Evolutionary conservation across 2,329 filamentous ascomycete species (phyloP), one percentile per base, ranked within the genome.

Genomic region (Bipolaris gigantea): DNA sequence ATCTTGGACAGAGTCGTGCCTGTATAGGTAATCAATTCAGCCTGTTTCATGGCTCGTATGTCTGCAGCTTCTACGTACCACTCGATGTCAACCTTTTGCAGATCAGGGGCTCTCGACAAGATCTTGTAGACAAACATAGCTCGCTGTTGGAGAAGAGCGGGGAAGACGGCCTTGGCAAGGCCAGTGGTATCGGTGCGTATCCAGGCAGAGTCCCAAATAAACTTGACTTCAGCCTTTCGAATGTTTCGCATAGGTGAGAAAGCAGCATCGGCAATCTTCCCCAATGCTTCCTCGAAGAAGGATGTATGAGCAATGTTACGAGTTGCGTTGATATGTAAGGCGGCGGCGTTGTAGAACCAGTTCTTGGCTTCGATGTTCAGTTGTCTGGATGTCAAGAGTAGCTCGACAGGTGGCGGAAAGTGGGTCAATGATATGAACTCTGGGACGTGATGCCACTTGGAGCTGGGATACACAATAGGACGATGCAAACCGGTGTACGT

Each of bases 211-310:
- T 74, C 71, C 70, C 70, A 74, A 30, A 66, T 65, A 35, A 74
- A 70, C 0, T 50, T 62, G 7, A 73, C 53, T 34, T 73, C 56
- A 15, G 66, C 67, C 36, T 65, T 69, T 38, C 67, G 69, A 44
- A 73, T 67, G n/a, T 67, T 64, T 40, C 73, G 61, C 56, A 73
- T 63, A 5, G 71, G 70, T 1, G 70, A 72, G 59, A 70, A 72
- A 5, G 62, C 60, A 16, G 70, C 65, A 3, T 64, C 62, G 16
- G 62, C 57, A 48, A 74, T 66, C 35, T 70, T 55, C 10, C 48
- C 50, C 23, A 73, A 59, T 19, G 65, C 58, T 21, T 64, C 59
- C 25, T 73, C 69, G 53, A 70, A 72, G 52, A 73, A 72, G 39
- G 62, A 60, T 2, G 64, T 66, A 48, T 74, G 72, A 2, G 63